These are phyloP conservation scores for Populus alba DNA, from an alignment of 345 rosid species.

Conservation along the genomic window DNA sequence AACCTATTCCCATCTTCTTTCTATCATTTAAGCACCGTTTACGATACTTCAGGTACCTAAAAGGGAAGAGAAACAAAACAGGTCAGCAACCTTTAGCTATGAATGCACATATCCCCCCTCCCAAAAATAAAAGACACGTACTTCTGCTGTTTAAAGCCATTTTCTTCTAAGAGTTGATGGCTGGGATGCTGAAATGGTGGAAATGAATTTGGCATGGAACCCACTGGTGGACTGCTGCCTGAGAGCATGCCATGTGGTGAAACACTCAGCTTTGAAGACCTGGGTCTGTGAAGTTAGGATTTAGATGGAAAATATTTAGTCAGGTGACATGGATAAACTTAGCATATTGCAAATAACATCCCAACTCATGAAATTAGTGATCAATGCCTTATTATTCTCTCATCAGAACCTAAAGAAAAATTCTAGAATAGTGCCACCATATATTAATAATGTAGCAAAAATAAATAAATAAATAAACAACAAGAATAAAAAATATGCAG, in stretches of 20 bases:
- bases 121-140: constrained; percentile 39
- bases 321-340: not conserved
- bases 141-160: constrained; percentile 96
- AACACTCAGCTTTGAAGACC: constrained; percentile 75
- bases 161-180: constrained; percentile 90
- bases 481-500: not conserved
- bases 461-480: no score
- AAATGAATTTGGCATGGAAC: constrained; percentile 90
- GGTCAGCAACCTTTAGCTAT: constrained; percentile 15
- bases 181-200: constrained; percentile 96
- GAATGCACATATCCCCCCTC: not conserved
- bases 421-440: not conserved
- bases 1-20: constrained; percentile 80
- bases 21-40: constrained; percentile 91
- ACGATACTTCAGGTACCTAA: constrained; percentile 85
- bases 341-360: constrained; percentile 1
- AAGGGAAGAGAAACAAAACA: constrained; percentile 23
- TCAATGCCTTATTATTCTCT: not conserved
- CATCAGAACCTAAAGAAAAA: not conserved
- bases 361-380: not conserved
- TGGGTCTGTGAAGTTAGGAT: constrained; percentile 44
- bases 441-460: not conserved
- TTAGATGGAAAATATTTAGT: constrained; percentile 10
- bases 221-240: constrained; percentile 92
- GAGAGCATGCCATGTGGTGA: constrained; percentile 71